Base-by-base conservation (phyloP, 148 eudicot species). In the Silene conica region DNA sequence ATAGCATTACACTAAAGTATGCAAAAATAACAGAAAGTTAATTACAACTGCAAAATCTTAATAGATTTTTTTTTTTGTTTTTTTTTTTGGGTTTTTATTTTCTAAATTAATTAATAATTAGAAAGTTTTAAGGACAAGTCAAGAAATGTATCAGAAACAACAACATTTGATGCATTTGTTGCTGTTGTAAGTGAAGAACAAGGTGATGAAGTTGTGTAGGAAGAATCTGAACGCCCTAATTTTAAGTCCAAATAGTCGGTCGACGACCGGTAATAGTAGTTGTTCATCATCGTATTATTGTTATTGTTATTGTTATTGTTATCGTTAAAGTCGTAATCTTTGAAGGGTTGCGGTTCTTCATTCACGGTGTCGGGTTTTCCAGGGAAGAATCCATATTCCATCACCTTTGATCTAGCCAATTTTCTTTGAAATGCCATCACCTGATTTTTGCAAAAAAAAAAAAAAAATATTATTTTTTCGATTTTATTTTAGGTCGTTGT, bases 111-210 rank as follows among this genome's bases (percentile, higher is more conserved):
- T 57, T 66, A 52, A 21, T 68, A 76, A 60, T 15, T 65, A 50
- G 76, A 80, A 76, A 89, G 93, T 85, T 87, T 89, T 45, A 89
- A 87, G 46, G 93, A 87, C 85, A 89, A 79, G 79, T 89, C 94
- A 86, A 89, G 76, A 21, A 77, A 81, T 71, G 54, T 60, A 63
- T 83, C 67, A 52, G 70, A 20, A 67, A 56, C 46, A 34, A 19
- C 60, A 77, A 63, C 58, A 62, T n/a, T 21, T 59, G 76, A 5
- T 13, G 71, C 31, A 23, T 58, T 69, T 9, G 71, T 74, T 38
- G 81, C 69, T 25, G 85, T 73, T 20, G 84, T 71, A 31, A 79
- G 48, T 67, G 76, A 79, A 67, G 83, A 77, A 10, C 69, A 19
- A 5, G 74, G 77, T 21, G 85, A 85, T 25, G 83, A 74, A 2